Percentiles rank a stretch among this genome's conserved stretches.
Evolutionary conservation across 2,329 filamentous ascomycete species (phyloP).

Genomic region (Colletotrichum falcatum): DNA sequence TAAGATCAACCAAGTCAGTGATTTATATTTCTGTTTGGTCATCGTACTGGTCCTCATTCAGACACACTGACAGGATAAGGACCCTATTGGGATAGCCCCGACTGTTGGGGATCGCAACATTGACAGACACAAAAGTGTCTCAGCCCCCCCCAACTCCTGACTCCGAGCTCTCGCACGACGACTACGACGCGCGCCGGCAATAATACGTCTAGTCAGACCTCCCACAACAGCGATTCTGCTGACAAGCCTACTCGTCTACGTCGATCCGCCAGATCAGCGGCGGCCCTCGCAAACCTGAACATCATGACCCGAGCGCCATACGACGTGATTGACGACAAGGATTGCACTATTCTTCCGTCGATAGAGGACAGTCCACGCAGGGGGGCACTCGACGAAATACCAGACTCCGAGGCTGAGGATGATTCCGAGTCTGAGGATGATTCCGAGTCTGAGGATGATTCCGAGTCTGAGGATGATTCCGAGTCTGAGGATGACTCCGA

Average conservation of each 20-base stretch:
- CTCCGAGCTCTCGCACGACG: too few relatives aligned
- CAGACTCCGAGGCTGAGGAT: background rate
- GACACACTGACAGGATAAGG: background rate
- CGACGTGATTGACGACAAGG: too few relatives aligned
- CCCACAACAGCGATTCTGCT: background rate
- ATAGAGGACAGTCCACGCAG: background rate
- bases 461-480: too few relatives aligned
- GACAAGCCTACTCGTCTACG: background rate
- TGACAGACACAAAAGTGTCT: background rate
- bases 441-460: too few relatives aligned
- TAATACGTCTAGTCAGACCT: too few relatives aligned
- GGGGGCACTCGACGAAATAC: background rate
- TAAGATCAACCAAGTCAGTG: background rate
- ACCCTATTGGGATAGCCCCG: too few relatives aligned
- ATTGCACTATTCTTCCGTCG: background rate
- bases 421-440: background rate
- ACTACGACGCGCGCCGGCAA: too few relatives aligned
- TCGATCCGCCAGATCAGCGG: background rate
- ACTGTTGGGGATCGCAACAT: background rate
- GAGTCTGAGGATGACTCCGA: too few relatives aligned
- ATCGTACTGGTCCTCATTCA: background rate
- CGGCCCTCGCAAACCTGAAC: background rate
- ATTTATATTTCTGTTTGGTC: background rate
- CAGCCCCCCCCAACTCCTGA: background rate
- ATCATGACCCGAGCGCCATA: background rate